Evolutionary conservation across 2,329 filamentous ascomycete genomes (phyloP).

Genomic region (Phyllosticta citrichinensis): DNA sequence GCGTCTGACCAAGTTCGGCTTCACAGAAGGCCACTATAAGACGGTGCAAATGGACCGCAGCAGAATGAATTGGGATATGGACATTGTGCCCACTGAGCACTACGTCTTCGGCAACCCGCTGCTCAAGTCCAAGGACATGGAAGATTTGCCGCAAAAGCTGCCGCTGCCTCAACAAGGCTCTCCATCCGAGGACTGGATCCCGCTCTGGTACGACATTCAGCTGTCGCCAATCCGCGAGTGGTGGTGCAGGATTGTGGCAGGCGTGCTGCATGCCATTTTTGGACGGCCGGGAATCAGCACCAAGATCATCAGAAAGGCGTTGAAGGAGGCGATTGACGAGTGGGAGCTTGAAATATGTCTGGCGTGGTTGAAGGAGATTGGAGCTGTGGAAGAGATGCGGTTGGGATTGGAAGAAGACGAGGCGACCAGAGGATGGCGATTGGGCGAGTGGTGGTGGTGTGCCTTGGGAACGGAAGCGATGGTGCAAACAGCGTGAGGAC

Average conservation of each 20-base stretch:
- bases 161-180: slow-evolving; percentile 19
- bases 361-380: slow-evolving; percentile 13
- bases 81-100: slow-evolving; percentile 45
- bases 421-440: slow-evolving; percentile 13
- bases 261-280: slow-evolving; percentile 53
- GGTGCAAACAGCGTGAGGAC: neutral
- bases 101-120: slow-evolving; percentile 50
- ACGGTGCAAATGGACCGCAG: slow-evolving; percentile 57
- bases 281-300: slow-evolving; percentile 44
- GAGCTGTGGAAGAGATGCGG: slow-evolving; percentile 26
- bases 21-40: slow-evolving; percentile 61
- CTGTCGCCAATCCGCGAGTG: slow-evolving; percentile 45
- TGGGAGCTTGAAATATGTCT: slow-evolving; percentile 10
- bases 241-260: slow-evolving; percentile 55
- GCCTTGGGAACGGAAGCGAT: neutral
- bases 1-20: slow-evolving; percentile 51
- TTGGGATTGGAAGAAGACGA: slow-evolving; percentile 31
- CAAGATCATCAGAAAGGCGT: slow-evolving; percentile 20
- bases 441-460: slow-evolving; percentile 10
- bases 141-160: slow-evolving; percentile 16
- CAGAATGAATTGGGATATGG: slow-evolving; percentile 54
- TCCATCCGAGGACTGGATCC: slow-evolving; percentile 41
- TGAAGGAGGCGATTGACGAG: slow-evolving; percentile 19
- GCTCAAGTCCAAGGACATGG: slow-evolving; percentile 20
- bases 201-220: slow-evolving; percentile 65